Base-by-base conservation (phyloP, 2,329 filamentous ascomycete genomes). In the Ophiostoma populinum region DNA sequence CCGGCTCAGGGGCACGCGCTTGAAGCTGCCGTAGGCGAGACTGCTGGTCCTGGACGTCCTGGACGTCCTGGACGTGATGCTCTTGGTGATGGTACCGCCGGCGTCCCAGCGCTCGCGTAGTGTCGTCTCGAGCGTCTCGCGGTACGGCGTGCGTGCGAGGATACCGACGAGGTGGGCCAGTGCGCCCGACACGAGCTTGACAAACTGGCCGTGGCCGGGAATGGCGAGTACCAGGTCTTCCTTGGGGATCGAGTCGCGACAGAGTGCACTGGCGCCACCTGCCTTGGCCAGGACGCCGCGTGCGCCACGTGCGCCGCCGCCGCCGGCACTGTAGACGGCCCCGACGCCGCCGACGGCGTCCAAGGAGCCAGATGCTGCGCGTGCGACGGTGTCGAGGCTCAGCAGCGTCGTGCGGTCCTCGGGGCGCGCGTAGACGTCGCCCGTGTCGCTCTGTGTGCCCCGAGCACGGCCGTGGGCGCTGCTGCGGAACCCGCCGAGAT, bases 91-190 rank as follows among this genome's bases (percentile, higher is more conserved):
- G 33, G 28, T 36, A 24, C 41, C 15, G 4, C 74, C 75, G 10
- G 76, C 78, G 42, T 83, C 72, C 70, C 80, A 85, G 34, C 72
- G 65, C 51, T 83, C 76, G 25, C 61, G 60, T 25, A 85, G 56
- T 43, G 71, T 55, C 25, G 58, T 55, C 51, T 77, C 63, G 1
- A 77, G 70, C 21, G 65, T 67, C 53, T 82, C 77, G 29, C 66
- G 64, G 53, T 65, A 72, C 36, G 61, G 64, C 10, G 67, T 70
- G 49, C 67, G 69, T 11, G 56, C 57, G 19, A 85, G 53, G 21
- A 80, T 54, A 6, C 58, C 57, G 1, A 72, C 51, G 0, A 85
- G 54, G 51, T 80, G 76, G 17, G 63, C 61, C 11, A 79, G 62
- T 2, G 72, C 70, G 22, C 61, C 62, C 15, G 67, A 61, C 0